phyloP scores from a whole-genome alignment of 2,329 filamentous ascomycete genomes.

The Seiridium unicorne region DNA sequence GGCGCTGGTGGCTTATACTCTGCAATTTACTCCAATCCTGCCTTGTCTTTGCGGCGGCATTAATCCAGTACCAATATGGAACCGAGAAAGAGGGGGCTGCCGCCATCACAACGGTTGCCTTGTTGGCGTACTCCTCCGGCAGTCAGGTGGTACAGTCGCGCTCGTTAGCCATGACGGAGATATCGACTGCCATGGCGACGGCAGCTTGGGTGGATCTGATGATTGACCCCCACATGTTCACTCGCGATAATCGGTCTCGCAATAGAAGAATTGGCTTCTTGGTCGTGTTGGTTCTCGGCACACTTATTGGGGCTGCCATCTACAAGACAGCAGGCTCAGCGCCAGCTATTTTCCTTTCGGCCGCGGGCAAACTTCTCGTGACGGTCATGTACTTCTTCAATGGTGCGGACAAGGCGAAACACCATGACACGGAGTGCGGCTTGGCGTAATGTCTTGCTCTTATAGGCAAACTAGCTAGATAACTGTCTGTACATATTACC shows the following conservation, averaged over 20 bases:
- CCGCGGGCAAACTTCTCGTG: conserved; percentile 43
- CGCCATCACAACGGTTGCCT: conserved; percentile 43
- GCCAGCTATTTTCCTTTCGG: conserved; percentile 41
- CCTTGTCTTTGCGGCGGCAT: conserved; percentile 52
- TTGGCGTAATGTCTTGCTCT: neutral
- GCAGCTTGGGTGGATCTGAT: conserved; percentile 61
- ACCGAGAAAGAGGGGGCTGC: conserved; percentile 29
- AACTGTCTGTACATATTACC: neutral
- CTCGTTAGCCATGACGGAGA: conserved; percentile 55
- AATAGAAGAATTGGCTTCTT: conserved; percentile 52
- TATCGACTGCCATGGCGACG: conserved; percentile 64
- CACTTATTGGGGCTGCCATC: conserved; percentile 50
- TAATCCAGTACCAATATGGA: conserved; percentile 43
- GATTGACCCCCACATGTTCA: conserved; percentile 51
- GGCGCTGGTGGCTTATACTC: conserved; percentile 51
- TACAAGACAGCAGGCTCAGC: conserved; percentile 41
- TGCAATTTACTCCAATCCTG: conserved; percentile 54
- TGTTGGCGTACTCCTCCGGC: conserved; percentile 55
- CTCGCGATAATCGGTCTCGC: conserved; percentile 43
- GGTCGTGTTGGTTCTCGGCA: conserved; percentile 42
- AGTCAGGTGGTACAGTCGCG: conserved; percentile 59
- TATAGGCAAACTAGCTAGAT: neutral
- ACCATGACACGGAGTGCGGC: conserved; percentile 11
- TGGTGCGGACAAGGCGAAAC: conserved; percentile 30
- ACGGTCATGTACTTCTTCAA: conserved; percentile 43